Conservation (phyloP, 192 early-diverging fungal genomes). For the Podila horticola region DNA sequence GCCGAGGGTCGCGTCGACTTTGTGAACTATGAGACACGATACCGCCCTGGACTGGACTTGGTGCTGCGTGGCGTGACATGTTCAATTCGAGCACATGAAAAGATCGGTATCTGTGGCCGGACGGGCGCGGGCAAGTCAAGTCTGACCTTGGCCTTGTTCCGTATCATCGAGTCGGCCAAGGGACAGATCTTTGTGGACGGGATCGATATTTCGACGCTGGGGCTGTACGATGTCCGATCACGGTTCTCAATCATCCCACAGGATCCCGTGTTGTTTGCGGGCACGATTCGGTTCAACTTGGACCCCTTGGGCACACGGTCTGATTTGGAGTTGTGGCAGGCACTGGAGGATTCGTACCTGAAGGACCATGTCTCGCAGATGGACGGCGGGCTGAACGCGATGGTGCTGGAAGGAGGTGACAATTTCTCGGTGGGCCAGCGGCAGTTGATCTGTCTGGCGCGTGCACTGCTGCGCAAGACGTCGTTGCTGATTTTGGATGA, state of each 20-base stretch:
- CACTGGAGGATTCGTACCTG: conserved; percentile 73
- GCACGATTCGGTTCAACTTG: conserved; percentile 66
- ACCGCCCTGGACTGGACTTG: conserved; percentile 82
- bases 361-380: conserved; percentile 70
- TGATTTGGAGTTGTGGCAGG: conserved; percentile 74
- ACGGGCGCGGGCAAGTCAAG: conserved; percentile 63
- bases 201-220: conserved; percentile 60
- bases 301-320: conserved; percentile 63
- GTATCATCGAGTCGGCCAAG: conserved; percentile 58
- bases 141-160: conserved; percentile 63
- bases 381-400: conserved; percentile 74
- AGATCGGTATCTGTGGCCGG: conserved; percentile 82
- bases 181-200: conserved; percentile 67
- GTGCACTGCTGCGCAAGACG: conserved; percentile 74
- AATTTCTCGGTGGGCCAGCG: conserved; percentile 88
- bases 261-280: conserved; percentile 76
- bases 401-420: conserved; percentile 81
- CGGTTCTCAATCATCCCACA: conserved; percentile 86
- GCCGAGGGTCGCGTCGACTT: conserved; percentile 81
- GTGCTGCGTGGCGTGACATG: conserved; percentile 78
- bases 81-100: conserved; percentile 54
- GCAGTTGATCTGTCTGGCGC: conserved; percentile 77
- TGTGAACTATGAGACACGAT: conserved; percentile 81
- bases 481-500: conserved; percentile 58
- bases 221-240: conserved; percentile 65